These are phyloP conservation scores for Cutaneotrichosporon curvatum DNA, from an alignment of 1,284 basidiomycete genomes.

Conservation along the genomic window DNA sequence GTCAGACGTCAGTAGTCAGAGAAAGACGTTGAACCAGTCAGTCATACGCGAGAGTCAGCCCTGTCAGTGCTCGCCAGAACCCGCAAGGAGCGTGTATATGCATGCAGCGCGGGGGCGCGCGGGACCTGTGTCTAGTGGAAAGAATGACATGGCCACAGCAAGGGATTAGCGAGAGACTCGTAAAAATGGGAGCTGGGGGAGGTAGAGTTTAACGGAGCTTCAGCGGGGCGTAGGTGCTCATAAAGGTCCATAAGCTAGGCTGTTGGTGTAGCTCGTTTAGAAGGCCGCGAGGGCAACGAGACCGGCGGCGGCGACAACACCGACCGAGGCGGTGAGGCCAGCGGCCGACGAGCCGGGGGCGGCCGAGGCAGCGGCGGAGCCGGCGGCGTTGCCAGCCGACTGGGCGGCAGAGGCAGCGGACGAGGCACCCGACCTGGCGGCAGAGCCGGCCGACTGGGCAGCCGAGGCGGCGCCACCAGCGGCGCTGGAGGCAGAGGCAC, in stretches of 20 bases:
- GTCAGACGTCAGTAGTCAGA: too few relatives aligned
- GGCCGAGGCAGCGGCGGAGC: constrained; percentile 20
- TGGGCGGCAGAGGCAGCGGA: background rate
- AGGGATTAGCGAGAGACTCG: background rate
- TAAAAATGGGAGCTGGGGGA: too few relatives aligned
- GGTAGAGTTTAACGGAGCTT: too few relatives aligned
- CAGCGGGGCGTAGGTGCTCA: too few relatives aligned
- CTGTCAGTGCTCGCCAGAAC: too few relatives aligned
- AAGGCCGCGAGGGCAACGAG: constrained; percentile 6
- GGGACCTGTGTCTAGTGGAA: background rate
- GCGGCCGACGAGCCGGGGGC: constrained; percentile 15
- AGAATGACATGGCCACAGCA: background rate
- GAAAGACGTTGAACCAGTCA: too few relatives aligned
- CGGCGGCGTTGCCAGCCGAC: constrained; percentile 17
- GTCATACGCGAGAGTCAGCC: too few relatives aligned
- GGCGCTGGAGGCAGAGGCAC: constrained; percentile 13
- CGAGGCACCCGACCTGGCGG: background rate
- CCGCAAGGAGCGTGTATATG: background rate
- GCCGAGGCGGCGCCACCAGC: constrained; percentile 18
- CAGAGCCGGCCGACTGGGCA: constrained; percentile 1
- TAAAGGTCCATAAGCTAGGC: background rate
- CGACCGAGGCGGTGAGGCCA: constrained; percentile 4
- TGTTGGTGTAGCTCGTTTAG: constrained; percentile 4
- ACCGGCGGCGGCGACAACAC: constrained; percentile 2
- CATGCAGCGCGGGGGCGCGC: background rate